A percentile compares a stretch with the other conserved stretches of the same genome.
These are phyloP conservation scores for Stemphylium lycopersici DNA, from an alignment of 2,329 filamentous ascomycete genomes.

Conservation along the genomic window DNA sequence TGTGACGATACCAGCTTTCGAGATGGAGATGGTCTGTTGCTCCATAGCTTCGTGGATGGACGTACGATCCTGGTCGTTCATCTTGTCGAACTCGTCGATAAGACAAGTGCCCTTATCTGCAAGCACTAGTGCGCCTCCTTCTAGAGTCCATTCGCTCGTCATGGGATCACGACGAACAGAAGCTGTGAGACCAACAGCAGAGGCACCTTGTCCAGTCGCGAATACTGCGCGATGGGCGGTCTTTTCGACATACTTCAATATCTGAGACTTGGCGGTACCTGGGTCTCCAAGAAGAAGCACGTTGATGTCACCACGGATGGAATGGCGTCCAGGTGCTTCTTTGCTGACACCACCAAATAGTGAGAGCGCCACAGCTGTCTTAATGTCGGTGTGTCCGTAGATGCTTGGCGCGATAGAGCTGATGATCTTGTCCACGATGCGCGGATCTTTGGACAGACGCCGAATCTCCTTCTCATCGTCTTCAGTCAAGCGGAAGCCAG, in stretches of 20 bases:
- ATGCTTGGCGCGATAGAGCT: slow-evolving; percentile 95
- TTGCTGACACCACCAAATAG: slow-evolving; percentile 96
- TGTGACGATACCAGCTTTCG: slow-evolving; percentile 97
- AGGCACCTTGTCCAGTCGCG: slow-evolving; percentile 95
- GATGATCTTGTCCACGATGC: slow-evolving; percentile 91
- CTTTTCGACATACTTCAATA: slow-evolving; percentile 97
- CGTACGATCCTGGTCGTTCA: slow-evolving; percentile 98
- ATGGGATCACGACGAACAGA: slow-evolving; percentile 94
- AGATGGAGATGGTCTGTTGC: slow-evolving; percentile 98
- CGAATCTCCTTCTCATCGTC: slow-evolving; percentile 93
- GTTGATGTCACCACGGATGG: slow-evolving; percentile 96
- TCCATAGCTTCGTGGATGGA: slow-evolving; percentile 99
- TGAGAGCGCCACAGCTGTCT: slow-evolving; percentile 92
- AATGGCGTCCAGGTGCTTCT: slow-evolving; percentile 83
- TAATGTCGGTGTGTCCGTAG: slow-evolving; percentile 95
- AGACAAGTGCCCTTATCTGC: slow-evolving; percentile 94
- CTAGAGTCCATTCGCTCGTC: slow-evolving; percentile 96
- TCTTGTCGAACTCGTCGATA: slow-evolving; percentile 99
- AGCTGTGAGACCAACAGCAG: slow-evolving; percentile 95
- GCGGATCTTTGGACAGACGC: slow-evolving; percentile 82
- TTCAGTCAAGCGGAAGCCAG: slow-evolving; percentile 93
- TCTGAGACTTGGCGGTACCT: slow-evolving; percentile 96
- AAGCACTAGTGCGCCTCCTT: slow-evolving; percentile 92
- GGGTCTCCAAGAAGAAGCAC: slow-evolving; percentile 95
- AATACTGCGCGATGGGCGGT: slow-evolving; percentile 97